Evolutionary conservation across 805 yeast genomes (phyloP), one percentile per base, ranked within the genome.

Genomic region (Jamesozyma rosinii): DNA sequence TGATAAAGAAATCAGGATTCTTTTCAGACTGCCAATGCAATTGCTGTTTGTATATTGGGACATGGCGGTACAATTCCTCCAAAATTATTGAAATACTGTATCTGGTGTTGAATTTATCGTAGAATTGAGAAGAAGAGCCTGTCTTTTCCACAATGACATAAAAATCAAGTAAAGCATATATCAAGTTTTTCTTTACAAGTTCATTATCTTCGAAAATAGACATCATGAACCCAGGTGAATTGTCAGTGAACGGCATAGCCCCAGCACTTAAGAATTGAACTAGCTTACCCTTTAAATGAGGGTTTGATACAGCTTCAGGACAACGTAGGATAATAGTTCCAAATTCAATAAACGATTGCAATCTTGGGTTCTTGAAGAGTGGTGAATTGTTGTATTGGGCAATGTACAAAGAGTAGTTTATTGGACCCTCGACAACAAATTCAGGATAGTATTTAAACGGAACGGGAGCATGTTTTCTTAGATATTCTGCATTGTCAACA

Each of bases 111-210:
- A 92, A 92, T 65, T 92, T 92, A 63, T 92, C 99, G 62, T 90
- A 90, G 59, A 90, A 92, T 64, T 92, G 97, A 0, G 94, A 79
- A 6, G 90, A 81, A 1, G 96, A 83, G 9, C 98, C 98, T 0
- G 98, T 92, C 56, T 85, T 88, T 61, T 92, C 99, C 40, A 90
- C 89, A 72, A 85, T 86, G 30, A 92, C 95, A 61, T 90, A 92
- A 48, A 88, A 83, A 54, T 87, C 94, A 64, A 92, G 72, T 44
- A 92, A 70, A 0, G 95, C 83, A 55, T 85, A 88, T 44, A 92
- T 68, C 49, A 92, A 59, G 59, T 88, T 78, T 32, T 79, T 69
- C 26, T 68, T 65, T 2, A 87, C 81, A 19, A 82, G 54, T 42
- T 74, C 72, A 53, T 87, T 79, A 10, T 77, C 67, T 52, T 74